These are phyloP conservation scores for Nakaseomyces uthaithaninus DNA, from an alignment of 1,139 yeast genomes.

Conservation along the genomic window DNA sequence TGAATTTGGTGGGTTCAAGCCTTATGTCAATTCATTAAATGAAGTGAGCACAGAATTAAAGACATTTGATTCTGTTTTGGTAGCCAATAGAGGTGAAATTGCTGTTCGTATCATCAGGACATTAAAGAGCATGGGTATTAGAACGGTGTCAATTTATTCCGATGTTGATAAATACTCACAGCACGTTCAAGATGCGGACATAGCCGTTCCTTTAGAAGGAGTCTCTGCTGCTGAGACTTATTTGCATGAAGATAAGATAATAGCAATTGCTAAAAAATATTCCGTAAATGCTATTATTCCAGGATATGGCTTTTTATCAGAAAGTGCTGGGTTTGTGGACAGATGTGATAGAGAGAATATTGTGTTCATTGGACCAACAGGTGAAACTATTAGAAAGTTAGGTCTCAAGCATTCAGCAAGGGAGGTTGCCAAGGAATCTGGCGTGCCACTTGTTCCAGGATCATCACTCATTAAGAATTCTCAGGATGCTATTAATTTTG, in stretches of 20 bases:
- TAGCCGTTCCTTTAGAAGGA: constrained; percentile 71
- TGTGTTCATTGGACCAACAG: constrained; percentile 90
- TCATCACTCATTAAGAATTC: constrained; percentile 67
- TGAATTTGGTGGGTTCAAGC: constrained; percentile 78
- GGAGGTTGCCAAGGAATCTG: constrained; percentile 79
- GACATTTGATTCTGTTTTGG: constrained; percentile 77
- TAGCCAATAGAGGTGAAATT: constrained; percentile 96
- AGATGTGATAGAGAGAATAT: constrained; percentile 75
- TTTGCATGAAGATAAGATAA: constrained; percentile 72
- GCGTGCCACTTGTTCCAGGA: constrained; percentile 94
- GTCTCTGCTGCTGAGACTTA: constrained; percentile 84
- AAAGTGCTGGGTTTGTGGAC: constrained; percentile 92
- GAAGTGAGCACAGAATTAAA: constrained; percentile 25
- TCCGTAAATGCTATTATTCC: constrained; percentile 92
- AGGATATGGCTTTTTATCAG: constrained; percentile 94
- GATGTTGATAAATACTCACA: constrained; percentile 84
- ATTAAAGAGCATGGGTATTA: constrained; percentile 66
- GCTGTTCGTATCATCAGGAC: constrained; percentile 91
- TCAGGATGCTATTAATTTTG: constrained; percentile 66
- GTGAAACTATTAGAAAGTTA: constrained; percentile 79
- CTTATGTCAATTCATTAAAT: constrained; percentile 43
- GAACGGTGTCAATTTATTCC: constrained; percentile 80
- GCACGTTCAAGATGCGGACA: constrained; percentile 78
- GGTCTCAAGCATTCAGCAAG: constrained; percentile 96
- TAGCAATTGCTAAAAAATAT: constrained; percentile 72